Base-by-base conservation (phyloP, 2,329 filamentous ascomycete genomes). In the Colletotrichum sp. region DNA sequence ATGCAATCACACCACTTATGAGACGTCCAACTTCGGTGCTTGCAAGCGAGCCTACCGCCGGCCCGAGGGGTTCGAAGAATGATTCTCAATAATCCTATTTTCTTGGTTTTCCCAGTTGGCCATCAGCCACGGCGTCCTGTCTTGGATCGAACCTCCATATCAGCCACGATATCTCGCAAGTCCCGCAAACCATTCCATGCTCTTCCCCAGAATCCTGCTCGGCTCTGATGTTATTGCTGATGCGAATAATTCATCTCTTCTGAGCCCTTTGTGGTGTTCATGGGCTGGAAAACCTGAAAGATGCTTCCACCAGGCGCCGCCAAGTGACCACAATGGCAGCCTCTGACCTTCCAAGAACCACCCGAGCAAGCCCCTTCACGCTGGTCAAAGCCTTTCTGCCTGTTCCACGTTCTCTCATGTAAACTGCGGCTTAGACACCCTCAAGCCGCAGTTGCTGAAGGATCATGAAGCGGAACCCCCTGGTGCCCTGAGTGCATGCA, bases 41-140 rank as follows among this genome's bases (percentile, higher is more conserved):
- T 9, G 15, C 34, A 68, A 9, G 32, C 16, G 15, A 60, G 2
- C 52, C 16, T 43, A 13, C 26, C 15, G 67, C 57, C 73, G 73
- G 57, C 63, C 73, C 73, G 73, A 75, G 57, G 28, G 26, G 2
- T 36, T 7, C 16, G 16, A 18, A 28, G 9, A 52, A 36, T 67
- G 70, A 75, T 28, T 75, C 73, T 73, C 68, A 63, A 15, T 64
- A 73, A 68, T 75, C 39, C 57, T 21, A 60, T 57, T 75, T 68
- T 64, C 59, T 59, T 68, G 64, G 18, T 64, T 74, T 75, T 73
- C 8, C 59, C 59, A 43, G 36, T n/a, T 26, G 10, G n/a, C 8
- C 16, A 21, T 10, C 63, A 68, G 73, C 73, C 73, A 73, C 7
- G 70, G 70, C 73, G 70, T 32, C 21, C 26, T 72, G 69, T 75